Evolutionary conservation across 2,329 filamentous ascomycete species (phyloP).

Genomic region (Camillea tinctor): DNA sequence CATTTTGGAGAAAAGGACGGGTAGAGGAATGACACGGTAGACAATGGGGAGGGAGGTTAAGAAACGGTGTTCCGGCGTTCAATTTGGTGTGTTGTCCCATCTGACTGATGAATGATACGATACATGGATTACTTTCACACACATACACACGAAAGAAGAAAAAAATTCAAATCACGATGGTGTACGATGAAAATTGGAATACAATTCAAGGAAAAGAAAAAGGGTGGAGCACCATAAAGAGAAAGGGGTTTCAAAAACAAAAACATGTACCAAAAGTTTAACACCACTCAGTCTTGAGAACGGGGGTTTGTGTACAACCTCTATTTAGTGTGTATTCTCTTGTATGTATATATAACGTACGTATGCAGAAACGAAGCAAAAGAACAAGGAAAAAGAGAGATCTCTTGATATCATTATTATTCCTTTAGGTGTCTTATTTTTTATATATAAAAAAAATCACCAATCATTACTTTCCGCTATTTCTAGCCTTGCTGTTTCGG

Average conservation of each 20-base stretch:
- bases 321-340: background rate
- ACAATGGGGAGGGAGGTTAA: background rate
- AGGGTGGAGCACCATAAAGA: no score
- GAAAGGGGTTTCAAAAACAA: background rate
- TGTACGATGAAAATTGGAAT: background rate
- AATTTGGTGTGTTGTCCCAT: background rate
- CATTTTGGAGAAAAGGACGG: slow-evolving; percentile 8
- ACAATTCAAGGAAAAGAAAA: background rate
- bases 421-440: no score
- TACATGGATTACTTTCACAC: background rate
- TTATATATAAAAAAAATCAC: background rate
- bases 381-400: background rate
- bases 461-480: background rate
- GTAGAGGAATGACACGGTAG: slow-evolving; percentile 14
- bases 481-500: background rate
- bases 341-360: slow-evolving; percentile 3
- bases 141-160: background rate
- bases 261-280: slow-evolving; percentile 22
- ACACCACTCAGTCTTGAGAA: slow-evolving; percentile 29
- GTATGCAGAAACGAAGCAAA: background rate
- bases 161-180: background rate
- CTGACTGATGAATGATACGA: background rate
- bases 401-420: background rate
- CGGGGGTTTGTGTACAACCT: slow-evolving; percentile 15
- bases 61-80: slow-evolving; percentile 9